A percentile compares a stretch with the other conserved stretches of the same genome.
phyloP scores from a whole-genome alignment of 176 grass and related monocot genomes.

The maize (Zea mays) region Zm-B73-REFERENCE-NAM-5.0 NC_050096.1:218626001-218626500 shows the following conservation, averaged over 20 bases:
- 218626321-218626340: background rate
- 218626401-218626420: too few relatives aligned
- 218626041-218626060: slow-evolving; percentile 69
- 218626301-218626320: background rate
- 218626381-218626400: too few relatives aligned
- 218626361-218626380: too few relatives aligned
- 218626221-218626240: slow-evolving; percentile 10
- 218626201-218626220: slow-evolving; percentile 8
- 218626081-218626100: slow-evolving; percentile 77
- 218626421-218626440: too few relatives aligned
- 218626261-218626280: background rate
- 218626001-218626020: background rate
- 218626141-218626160: slow-evolving; percentile 55
- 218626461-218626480: too few relatives aligned
- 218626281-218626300: background rate
- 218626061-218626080: slow-evolving; percentile 85
- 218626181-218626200: background rate
- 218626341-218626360: too few relatives aligned
- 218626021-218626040: slow-evolving; percentile 1
- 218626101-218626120: slow-evolving; percentile 61
- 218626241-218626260: background rate
- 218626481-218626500: too few relatives aligned
- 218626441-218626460: too few relatives aligned
- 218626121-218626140: slow-evolving; percentile 44
- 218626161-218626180: background rate